phyloP scores from a whole-genome alignment of 495 filamentous ascomycete species.

The Podospora fimiseda region DNA sequence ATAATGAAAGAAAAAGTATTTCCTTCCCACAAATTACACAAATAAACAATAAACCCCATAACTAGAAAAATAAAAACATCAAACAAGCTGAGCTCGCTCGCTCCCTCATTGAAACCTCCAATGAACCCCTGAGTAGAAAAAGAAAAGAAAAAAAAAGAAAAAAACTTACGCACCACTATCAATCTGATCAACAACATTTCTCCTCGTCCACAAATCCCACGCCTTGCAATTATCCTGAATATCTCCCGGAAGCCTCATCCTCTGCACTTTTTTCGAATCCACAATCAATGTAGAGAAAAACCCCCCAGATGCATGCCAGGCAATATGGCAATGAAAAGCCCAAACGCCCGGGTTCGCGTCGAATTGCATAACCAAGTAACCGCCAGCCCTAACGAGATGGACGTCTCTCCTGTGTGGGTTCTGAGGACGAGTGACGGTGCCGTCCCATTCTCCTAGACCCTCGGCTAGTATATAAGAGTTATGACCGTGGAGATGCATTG shows the following conservation, averaged over 20 bases:
- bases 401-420: slow-evolving; percentile 54
- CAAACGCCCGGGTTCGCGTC: slow-evolving; percentile 47
- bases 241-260: slow-evolving; percentile 32
- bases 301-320: slow-evolving; percentile 52
- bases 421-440: slow-evolving; percentile 33
- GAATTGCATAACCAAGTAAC: slow-evolving; percentile 47
- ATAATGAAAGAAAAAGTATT: too few relatives aligned
- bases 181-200: slow-evolving; percentile 47
- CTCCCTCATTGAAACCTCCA: too few relatives aligned
- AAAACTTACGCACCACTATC: slow-evolving; percentile 46
- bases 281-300: slow-evolving; percentile 47
- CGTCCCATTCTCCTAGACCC: slow-evolving; percentile 45
- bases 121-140: too few relatives aligned
- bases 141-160: too few relatives aligned
- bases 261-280: slow-evolving; percentile 33
- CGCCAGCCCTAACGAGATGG: slow-evolving; percentile 36
- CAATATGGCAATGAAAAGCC: slow-evolving; percentile 56
- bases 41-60: too few relatives aligned
- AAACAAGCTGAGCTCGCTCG: too few relatives aligned
- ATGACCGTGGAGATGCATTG: slow-evolving; percentile 46
- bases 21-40: too few relatives aligned
- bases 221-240: slow-evolving; percentile 41
- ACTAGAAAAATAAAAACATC: too few relatives aligned
- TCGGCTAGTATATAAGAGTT: slow-evolving; percentile 48
- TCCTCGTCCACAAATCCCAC: slow-evolving; percentile 45